Conservation (phyloP, 108 stramenopile species). For the Fragilaria crotonensis region DNA sequence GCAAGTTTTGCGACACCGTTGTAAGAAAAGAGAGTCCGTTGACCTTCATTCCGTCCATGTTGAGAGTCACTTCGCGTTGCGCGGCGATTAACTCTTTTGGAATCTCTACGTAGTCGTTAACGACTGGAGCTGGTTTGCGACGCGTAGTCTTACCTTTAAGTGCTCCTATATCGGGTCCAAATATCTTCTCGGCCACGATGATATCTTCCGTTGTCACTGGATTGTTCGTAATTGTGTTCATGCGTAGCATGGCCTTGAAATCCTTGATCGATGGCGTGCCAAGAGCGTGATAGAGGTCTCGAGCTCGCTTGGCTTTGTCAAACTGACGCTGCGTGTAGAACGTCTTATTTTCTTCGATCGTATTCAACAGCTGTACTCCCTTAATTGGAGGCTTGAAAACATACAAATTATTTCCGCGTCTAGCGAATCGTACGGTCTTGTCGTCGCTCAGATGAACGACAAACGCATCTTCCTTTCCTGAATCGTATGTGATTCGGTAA, state of each 20-base stretch:
- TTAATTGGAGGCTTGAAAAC: not conserved
- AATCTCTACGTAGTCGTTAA: not conserved
- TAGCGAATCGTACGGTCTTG: not conserved
- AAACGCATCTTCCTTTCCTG: not conserved
- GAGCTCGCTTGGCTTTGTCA: conserved; percentile 8
- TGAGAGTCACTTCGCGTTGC: not conserved
- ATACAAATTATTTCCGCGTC: not conserved
- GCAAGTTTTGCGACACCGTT: not conserved
- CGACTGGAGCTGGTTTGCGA: conserved; percentile 2
- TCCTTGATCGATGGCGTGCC: conserved; percentile 16
- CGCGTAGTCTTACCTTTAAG: conserved; percentile 34
- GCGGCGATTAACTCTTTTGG: conserved; percentile 5
- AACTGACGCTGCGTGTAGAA: conserved; percentile 12
- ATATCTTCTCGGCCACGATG: conserved; percentile 21
- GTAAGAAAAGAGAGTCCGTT: conserved; percentile 1
- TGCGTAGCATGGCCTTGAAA: conserved; percentile 14
- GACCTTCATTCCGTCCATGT: not conserved
- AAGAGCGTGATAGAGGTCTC: conserved; percentile 14
- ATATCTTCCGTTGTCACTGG: conserved; percentile 31
- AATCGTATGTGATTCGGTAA: conserved; percentile 11
- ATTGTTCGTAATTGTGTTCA: conserved; percentile 24
- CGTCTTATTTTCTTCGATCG: not conserved
- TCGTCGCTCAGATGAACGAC: not conserved
- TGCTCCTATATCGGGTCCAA: conserved; percentile 16
- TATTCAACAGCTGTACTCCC: not conserved